Evolutionary conservation across 441 rosid species (phyloP), one percentile per base, ranked within the genome.

Genomic region (Euphorbia corollata): DNA sequence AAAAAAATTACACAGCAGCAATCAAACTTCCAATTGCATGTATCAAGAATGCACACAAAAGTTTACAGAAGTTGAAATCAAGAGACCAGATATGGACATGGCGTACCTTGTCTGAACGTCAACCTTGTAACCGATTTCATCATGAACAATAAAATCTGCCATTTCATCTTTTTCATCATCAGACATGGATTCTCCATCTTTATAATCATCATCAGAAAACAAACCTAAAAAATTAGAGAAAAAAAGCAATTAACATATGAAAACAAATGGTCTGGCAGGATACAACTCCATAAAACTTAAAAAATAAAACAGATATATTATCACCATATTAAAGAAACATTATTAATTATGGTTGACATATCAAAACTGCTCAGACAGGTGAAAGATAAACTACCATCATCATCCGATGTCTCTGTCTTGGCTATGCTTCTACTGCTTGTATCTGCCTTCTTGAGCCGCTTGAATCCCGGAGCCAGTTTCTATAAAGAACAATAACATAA

Each of bases 81-180:
- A 57, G 48, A 16, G 16, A 13, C 27, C 43, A 36, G 27, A 30
- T 22, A 58, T n/a, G 1, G n/a, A 38, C 38, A 2, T 8, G 15
- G 24, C n/a, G 54, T 74, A 87, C 95, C 85, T 79, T 59, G 77
- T 63, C 63, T 82, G 82, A 57, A 73, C 79, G 39, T 82, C 90
- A 70, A 30, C 77, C 68, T 76, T 81, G 70, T 80, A 77, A 48
- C 72, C 68, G 69, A 74, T 80, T 68, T 87, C 92, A 76, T 84
- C 91, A 72, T 83, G 84, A 30, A 85, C 95, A 69, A 88, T 87
- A 68, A 87, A 91, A 71, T 85, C 90, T 15, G 84, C 86, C 96
- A 88, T 86, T 71, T 90, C 97, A 81, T 90, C 95, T 22, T 86
- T 90, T 59, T 85, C 91, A 32, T 87, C 89, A 67, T 19, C 3